Conservation (phyloP, 768 basidiomycete genomes). For the Russula dissimulans region DNA sequence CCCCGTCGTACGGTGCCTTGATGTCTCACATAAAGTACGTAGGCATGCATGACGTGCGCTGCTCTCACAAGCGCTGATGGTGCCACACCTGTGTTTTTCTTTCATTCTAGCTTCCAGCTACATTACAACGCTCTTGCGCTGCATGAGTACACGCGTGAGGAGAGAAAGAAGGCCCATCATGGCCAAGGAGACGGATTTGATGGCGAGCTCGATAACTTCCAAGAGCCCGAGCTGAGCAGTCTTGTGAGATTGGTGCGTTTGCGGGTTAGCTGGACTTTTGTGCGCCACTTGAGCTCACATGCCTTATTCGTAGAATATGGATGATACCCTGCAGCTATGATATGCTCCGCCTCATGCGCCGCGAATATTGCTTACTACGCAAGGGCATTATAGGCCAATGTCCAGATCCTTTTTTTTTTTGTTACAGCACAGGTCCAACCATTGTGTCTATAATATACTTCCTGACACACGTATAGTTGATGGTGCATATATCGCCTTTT, state of each 20-base stretch:
- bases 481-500: no score
- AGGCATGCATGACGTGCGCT: neutral
- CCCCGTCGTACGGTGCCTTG: constrained; percentile 4
- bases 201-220: constrained; percentile 13
- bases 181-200: constrained; percentile 4
- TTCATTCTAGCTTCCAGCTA: neutral
- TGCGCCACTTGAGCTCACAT: neutral
- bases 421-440: no score
- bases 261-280: neutral
- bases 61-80: neutral
- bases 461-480: neutral
- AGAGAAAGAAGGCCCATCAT: neutral
- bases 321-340: neutral
- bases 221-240: constrained; percentile 9
- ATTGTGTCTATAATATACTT: neutral
- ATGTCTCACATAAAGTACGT: constrained; percentile 17
- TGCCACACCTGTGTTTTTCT: no score
- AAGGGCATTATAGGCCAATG: neutral
- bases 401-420: neutral
- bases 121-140: constrained; percentile 2
- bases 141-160: constrained; percentile 1
- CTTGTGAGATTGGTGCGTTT: constrained; percentile 10
- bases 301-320: neutral
- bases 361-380: neutral
- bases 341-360: neutral